Conservation (phyloP, 2,329 filamentous ascomycete genomes). For the Fusarium proliferatum region DNA sequence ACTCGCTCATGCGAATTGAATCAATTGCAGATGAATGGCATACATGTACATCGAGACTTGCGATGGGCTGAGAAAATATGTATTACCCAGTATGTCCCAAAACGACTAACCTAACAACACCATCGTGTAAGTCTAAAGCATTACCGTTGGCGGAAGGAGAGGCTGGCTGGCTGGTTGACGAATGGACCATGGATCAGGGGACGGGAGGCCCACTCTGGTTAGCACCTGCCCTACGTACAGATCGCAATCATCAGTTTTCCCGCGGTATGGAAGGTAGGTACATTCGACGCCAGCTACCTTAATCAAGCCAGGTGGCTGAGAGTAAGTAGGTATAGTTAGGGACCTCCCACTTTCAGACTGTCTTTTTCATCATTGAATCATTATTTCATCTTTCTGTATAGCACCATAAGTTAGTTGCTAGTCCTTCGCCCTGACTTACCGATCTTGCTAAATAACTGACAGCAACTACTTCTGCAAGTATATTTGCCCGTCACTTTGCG, state of each 20-base stretch:
- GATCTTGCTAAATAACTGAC: not conserved
- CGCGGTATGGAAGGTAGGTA: not conserved
- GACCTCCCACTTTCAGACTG: not conserved
- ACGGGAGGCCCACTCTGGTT: constrained; percentile 25
- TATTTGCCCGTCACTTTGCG: constrained; percentile 31
- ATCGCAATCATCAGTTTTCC: constrained; percentile 24
- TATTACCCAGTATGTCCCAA: not conserved
- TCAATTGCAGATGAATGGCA: constrained; percentile 3
- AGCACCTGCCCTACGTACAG: constrained; percentile 29
- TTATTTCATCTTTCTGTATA: not conserved
- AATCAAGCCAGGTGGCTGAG: constrained; percentile 12
- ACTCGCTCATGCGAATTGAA: not conserved
- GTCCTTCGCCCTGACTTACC: not conserved
- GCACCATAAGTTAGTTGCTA: not conserved
- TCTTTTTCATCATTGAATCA: not conserved
- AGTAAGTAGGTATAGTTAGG: not conserved
- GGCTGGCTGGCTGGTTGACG: constrained; percentile 1
- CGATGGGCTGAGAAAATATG: not conserved
- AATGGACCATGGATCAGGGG: constrained; percentile 25
- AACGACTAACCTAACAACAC: not conserved
- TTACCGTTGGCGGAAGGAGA: constrained; percentile 17
- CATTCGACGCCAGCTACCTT: not conserved
- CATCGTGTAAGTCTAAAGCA: constrained; percentile 21
- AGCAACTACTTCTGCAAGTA: constrained; percentile 12
- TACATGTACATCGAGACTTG: not conserved